phyloP scores from a whole-genome alignment of 1,284 basidiomycete species.

The Ceratobasidium theobromae region DNA sequence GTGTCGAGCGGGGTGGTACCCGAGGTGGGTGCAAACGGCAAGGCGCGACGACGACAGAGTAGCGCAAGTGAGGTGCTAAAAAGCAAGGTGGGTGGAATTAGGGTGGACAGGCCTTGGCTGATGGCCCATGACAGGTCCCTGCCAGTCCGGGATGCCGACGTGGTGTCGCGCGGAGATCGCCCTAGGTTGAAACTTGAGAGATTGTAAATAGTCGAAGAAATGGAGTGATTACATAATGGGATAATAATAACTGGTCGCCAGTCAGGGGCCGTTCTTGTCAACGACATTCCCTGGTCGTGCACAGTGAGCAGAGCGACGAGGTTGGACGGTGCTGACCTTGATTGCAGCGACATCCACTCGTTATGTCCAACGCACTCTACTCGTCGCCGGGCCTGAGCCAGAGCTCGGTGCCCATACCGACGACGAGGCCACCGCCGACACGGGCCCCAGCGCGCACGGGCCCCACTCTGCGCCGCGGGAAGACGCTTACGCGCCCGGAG shows the following conservation, averaged over 20 bases:
- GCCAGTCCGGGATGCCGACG: conserved; percentile 1
- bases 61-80: background rate
- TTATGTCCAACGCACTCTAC: conserved; percentile 24
- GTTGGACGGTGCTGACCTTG: background rate
- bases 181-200: background rate
- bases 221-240: background rate
- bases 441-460: conserved; percentile 48
- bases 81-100: background rate
- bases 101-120: background rate
- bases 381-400: conserved; percentile 3
- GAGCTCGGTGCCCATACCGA: conserved; percentile 60
- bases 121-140: background rate
- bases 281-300: background rate
- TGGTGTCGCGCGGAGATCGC: background rate
- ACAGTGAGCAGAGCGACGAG: background rate
- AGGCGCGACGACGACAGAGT: conserved; percentile 11
- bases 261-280: conserved; percentile 13
- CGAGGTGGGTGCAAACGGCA: background rate
- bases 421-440: conserved; percentile 51
- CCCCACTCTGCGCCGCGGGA: conserved; percentile 71
- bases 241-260: conserved; percentile 12
- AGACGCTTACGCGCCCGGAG: conserved; percentile 95
- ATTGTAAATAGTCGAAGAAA: background rate
- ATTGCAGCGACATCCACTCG: conserved; percentile 13
- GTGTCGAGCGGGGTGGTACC: conserved; percentile 10